These are phyloP conservation scores for Oryza punctata DNA, from an alignment of 176 grass and related monocot species.

Conservation along the genomic window DNA sequence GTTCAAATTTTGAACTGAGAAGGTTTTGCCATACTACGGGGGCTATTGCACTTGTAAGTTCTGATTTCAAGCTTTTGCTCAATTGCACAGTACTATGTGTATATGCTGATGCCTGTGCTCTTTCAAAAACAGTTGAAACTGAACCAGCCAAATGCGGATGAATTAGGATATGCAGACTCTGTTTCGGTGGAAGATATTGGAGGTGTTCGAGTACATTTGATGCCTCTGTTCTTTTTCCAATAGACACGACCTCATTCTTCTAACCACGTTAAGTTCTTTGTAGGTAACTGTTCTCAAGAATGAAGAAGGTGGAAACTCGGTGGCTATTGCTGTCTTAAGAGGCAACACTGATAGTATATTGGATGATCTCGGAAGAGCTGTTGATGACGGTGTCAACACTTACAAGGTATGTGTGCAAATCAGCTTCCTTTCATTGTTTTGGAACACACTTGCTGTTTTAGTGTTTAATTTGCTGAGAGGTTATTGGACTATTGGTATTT, in stretches of 20 bases:
- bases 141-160: constrained; percentile 66
- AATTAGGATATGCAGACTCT: constrained; percentile 85
- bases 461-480: neutral
- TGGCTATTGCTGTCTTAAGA: constrained; percentile 79
- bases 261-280: constrained; percentile 4
- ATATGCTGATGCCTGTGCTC: neutral
- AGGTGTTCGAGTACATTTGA: constrained; percentile 58
- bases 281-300: constrained; percentile 87
- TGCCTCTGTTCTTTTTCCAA: neutral
- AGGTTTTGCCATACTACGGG: constrained; percentile 94
- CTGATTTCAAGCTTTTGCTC: constrained; percentile 15
- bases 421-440: neutral
- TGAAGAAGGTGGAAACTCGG: constrained; percentile 78
- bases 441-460: neutral
- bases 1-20: constrained; percentile 83
- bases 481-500: constrained; percentile 25
- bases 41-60: constrained; percentile 78
- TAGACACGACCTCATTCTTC: constrained; percentile 5
- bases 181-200: constrained; percentile 90
- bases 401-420: constrained; percentile 64
- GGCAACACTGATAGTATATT: constrained; percentile 91
- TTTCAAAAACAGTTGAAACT: constrained; percentile 82
- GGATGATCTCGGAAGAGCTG: constrained; percentile 93
- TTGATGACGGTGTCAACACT: constrained; percentile 92
- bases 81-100: neutral